Conservation (phyloP, 352 stramenopile genomes). For the Phytophthora quininea region DNA sequence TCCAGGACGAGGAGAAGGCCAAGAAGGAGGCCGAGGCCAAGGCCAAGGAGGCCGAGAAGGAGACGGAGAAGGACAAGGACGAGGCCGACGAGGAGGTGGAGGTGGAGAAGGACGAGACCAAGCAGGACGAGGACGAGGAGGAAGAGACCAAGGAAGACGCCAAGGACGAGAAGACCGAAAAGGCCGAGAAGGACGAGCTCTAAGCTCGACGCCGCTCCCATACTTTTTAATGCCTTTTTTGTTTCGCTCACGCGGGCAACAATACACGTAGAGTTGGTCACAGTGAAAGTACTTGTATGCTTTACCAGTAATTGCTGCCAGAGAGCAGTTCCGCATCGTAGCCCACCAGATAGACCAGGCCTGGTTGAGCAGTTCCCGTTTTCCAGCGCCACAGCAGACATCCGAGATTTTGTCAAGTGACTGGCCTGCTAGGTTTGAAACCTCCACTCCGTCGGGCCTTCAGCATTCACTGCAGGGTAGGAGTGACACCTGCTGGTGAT, state of each 20-base stretch:
- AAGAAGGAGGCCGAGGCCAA: slow-evolving; percentile 75
- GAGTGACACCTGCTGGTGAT: no score
- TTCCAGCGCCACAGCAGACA: no score
- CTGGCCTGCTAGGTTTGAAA: no score
- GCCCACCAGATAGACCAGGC: no score
- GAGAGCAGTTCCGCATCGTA: no score
- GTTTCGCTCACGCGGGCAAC: slow-evolving; percentile 30
- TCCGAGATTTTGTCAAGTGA: no score
- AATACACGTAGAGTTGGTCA: slow-evolving; percentile 38
- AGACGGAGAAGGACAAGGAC: slow-evolving; percentile 68
- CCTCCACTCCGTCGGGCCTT: no score
- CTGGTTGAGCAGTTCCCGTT: no score
- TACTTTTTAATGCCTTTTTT: slow-evolving; percentile 37
- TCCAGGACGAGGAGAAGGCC: slow-evolving; percentile 76
- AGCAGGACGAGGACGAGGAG: slow-evolving; percentile 14
- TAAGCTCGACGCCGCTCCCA: slow-evolving; percentile 9
- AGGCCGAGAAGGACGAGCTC: slow-evolving; percentile 56
- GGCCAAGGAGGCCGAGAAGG: slow-evolving; percentile 78
- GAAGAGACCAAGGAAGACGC: slow-evolving; percentile 11
- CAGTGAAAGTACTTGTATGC: no score
- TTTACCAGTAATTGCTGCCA: no score
- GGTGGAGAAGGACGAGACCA: slow-evolving; percentile 24
- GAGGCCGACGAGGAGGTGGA: slow-evolving; percentile 59
- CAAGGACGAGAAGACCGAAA: slow-evolving; percentile 17
- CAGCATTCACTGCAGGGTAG: no score